A percentile compares a stretch with the other conserved stretches of the same genome.
phyloP scores from a whole-genome alignment of 805 yeast genomes.

The Lipomyces spencermartinsiae region DNA sequence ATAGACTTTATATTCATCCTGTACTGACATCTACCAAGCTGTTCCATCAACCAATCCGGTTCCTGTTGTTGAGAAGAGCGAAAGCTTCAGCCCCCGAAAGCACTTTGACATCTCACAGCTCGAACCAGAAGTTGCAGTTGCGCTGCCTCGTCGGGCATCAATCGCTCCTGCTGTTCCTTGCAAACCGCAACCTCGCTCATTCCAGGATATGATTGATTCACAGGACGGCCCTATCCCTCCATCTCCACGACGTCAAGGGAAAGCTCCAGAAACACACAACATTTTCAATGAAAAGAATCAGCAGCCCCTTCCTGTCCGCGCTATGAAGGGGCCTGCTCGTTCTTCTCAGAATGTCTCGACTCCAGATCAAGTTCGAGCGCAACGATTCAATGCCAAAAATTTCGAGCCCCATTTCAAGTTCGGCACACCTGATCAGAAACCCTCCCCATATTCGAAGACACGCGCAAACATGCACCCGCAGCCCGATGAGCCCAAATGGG shows the following conservation, averaged over 20 bases:
- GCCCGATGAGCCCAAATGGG: conserved; percentile 34
- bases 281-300: conserved; percentile 17
- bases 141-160: conserved; percentile 34
- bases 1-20: neutral
- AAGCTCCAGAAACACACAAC: conserved; percentile 21
- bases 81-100: conserved; percentile 14
- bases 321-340: conserved; percentile 18
- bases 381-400: conserved; percentile 24
- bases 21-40: neutral
- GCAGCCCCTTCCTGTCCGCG: conserved; percentile 8
- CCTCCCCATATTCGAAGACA: conserved; percentile 30
- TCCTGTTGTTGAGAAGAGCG: neutral
- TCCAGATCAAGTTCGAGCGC: conserved; percentile 32
- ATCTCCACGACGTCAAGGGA: conserved; percentile 29
- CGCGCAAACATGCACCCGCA: conserved; percentile 37
- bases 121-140: conserved; percentile 35
- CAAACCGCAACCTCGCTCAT: conserved; percentile 35
- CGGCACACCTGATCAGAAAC: conserved; percentile 32
- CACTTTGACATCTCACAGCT: conserved; percentile 28
- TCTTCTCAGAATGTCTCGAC: conserved; percentile 8
- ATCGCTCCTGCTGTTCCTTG: conserved; percentile 36
- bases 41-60: conserved; percentile 21
- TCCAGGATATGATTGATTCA: conserved; percentile 34
- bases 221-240: conserved; percentile 18
- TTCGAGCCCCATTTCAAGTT: conserved; percentile 33